Evolutionary conservation across 2,329 filamentous ascomycete species (phyloP), one percentile per base, ranked within the genome.

Genomic region (Metarhizium robertsii): DNA sequence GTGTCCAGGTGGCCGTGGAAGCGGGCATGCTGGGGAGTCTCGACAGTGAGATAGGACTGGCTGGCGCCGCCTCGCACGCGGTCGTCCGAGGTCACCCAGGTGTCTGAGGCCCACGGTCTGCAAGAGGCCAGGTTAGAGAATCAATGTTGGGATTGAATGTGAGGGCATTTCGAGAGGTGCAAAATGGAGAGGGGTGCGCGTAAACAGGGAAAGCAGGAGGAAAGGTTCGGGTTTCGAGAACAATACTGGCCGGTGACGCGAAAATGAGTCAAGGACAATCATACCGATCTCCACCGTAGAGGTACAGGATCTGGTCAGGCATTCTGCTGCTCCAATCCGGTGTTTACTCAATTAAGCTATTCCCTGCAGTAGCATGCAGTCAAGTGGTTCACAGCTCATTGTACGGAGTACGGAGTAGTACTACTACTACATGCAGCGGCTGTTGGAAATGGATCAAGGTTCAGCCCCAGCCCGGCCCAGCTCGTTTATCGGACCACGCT

Each of bases 1-100:
- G 86, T 90, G 70, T 94, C 88, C 20, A 94, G 77, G 29, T 75
- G 75, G 2, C 90, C 89, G 60, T 81, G 72, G 71, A 92, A 91
- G 70, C 77, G 55, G 69, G 85, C 83, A 69, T 59, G 59, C 52
- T 65, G 59, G 47, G 62, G 60, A 11, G 59, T 55, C 20, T 65
- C 57, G 50, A 70, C 69, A 46, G 67, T 68, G n/a, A 83, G 67
- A 58, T 75, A 69, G 36, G 81, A 84, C 55, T 73, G 69, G 59
- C 86, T 90, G 57, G 78, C 78, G 52, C 89, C 89, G 57, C 87
- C 87, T 48, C 88, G 83, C n/a, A 92, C 87, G 34, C 84, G 77
- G 69, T 92, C 89, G 67, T 92, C 87, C 53, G 82, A 85, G 14
- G 82, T 75, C 7, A 79, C 84, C 87, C 87, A 92, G 59, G 81